These are phyloP conservation scores for Alternaria brassicicola DNA, from an alignment of 2,329 filamentous ascomycete species.

Conservation along the genomic window DNA sequence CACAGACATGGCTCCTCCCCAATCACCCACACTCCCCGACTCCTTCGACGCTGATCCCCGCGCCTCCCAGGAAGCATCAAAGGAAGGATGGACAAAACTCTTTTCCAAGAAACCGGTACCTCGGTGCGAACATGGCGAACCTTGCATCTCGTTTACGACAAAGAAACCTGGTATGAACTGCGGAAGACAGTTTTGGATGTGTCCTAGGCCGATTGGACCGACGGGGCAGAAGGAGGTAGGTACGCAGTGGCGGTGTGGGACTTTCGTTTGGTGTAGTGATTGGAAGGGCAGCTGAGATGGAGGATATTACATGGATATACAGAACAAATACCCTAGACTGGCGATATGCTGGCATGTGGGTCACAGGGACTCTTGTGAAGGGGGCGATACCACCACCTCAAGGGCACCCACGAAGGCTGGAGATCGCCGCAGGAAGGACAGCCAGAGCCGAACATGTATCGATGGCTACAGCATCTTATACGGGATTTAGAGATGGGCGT, in stretches of 20 bases:
- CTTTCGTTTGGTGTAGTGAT: slow-evolving; percentile 75
- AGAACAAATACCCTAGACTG: not conserved
- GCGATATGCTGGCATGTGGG: not conserved
- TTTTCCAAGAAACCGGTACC: slow-evolving; percentile 77
- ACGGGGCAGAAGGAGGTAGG: slow-evolving; percentile 83
- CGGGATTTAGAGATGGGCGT: not conserved
- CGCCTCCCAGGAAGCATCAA: slow-evolving; percentile 64
- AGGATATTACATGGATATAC: not conserved
- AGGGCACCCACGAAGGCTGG: not conserved
- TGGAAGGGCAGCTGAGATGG: slow-evolving; percentile 54
- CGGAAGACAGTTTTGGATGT: slow-evolving; percentile 71
- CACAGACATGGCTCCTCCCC: slow-evolving; percentile 4
- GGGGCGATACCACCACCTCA: not conserved
- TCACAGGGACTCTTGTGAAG: not conserved
- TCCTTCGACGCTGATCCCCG: slow-evolving; percentile 32
- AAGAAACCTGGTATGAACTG: slow-evolving; percentile 89
- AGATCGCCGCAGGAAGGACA: not conserved
- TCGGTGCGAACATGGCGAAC: slow-evolving; percentile 85
- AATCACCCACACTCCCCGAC: not conserved
- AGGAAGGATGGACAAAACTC: slow-evolving; percentile 85
- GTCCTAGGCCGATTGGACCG: slow-evolving; percentile 76
- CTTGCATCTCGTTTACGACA: slow-evolving; percentile 80
- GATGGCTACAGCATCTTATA: not conserved
- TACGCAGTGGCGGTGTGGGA: slow-evolving; percentile 85
- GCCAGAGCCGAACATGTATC: not conserved